Evolutionary conservation across 1,284 basidiomycete genomes (phyloP).

Genomic region (Coniferiporia weirii): DNA sequence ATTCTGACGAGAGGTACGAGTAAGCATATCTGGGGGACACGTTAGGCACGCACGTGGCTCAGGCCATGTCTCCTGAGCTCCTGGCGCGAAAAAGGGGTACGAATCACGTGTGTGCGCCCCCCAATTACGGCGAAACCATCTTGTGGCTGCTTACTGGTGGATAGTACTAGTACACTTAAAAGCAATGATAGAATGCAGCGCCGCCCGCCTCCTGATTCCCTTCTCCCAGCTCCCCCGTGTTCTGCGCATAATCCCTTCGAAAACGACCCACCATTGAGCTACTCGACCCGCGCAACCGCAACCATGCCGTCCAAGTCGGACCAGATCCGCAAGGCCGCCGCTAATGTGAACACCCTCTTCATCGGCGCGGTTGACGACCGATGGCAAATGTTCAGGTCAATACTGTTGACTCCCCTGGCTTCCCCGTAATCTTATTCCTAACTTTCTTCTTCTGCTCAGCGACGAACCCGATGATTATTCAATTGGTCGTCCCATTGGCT

Average conservation of each 20-base stretch:
- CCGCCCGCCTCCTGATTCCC: no score
- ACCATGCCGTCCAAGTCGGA: background rate
- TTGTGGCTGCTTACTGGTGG: no score
- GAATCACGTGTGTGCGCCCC: no score
- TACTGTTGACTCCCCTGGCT: background rate
- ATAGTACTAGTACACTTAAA: no score
- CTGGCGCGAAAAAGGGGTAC: no score
- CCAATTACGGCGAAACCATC: no score
- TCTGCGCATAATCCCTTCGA: background rate
- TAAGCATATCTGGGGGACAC: no score
- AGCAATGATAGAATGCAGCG: no score
- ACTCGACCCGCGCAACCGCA: background rate
- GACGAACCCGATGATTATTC: constrained; percentile 68
- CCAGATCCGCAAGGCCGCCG: background rate
- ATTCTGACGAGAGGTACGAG: no score
- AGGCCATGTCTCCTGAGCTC: no score
- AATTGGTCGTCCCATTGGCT: constrained; percentile 71
- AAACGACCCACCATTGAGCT: background rate
- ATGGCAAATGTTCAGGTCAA: constrained; percentile 77
- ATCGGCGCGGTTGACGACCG: constrained; percentile 80
- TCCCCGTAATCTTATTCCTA: background rate
- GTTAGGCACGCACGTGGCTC: no score
- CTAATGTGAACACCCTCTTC: constrained; percentile 32
- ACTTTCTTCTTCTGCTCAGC: constrained; percentile 32
- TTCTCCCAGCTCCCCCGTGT: background rate